Evolutionary conservation across 768 basidiomycete genomes (phyloP), one percentile per base, ranked within the genome.

Genomic region (Tricholoma furcatifolium): DNA sequence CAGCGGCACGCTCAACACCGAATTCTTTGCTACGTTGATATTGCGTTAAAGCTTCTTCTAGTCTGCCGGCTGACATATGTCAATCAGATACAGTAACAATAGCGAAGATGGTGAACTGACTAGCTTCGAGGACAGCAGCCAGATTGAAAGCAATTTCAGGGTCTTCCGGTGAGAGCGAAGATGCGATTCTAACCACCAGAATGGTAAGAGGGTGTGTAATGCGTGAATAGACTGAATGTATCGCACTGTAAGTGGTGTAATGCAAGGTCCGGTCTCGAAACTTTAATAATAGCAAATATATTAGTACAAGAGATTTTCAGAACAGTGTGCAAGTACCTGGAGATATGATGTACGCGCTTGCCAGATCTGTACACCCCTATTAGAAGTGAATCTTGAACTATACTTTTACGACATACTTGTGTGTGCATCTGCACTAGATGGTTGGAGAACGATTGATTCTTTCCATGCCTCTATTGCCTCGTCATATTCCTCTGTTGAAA

Each of bases 61-160:
- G 77, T 53, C 80, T 79, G 43, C 88, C 90, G 62, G 84, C 91
- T 93, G 69, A 54, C 60, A 63, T 39, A 53, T 41, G 43, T 56
- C 46, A 57, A 52, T 60, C 58, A 71, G 65, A 59, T 68, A 42
- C 9, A 53, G 42, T 42, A 45, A 43, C 55, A 56, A 58, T 47
- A 48, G 36, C 34, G 49, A 17, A 24, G 31, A 49, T 31, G 35
- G 65, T 62, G 54, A 51, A 77, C 85, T 61, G 60, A 91, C 92
- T 82, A 51, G 92, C 91, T 84, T 94, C 92, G 55, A 93, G 78
- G 61, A 94, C 90, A 41, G 91, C 92, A 46, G 88, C 92, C 53
- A 92, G 81, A 73, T 94, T 94, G 77, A 93, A 94, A 14, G 89
- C 85, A 63, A 93, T 91, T 67, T 94, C 92, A 67, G 88, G 85